Base-by-base conservation (phyloP, 1,284 basidiomycete species). In the Ceratobasidium theobromae region DNA sequence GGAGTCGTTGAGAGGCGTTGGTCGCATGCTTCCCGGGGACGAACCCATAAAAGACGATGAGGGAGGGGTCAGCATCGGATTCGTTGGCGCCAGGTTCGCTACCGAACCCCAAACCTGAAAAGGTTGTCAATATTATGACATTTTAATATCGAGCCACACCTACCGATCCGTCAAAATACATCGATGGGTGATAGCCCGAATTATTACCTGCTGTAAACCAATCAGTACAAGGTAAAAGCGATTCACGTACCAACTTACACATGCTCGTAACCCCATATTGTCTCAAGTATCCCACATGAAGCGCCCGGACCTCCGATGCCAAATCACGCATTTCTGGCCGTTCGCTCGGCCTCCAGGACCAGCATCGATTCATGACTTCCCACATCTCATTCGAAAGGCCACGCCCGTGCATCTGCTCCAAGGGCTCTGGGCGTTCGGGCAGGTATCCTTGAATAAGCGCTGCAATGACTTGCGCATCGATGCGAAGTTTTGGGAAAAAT, bases 351-450 rank as follows among this genome's bases (percentile, higher is more conserved):
- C 23, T 2, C 60, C 48, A 64, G 8, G 1, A 12, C 60, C 60
- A 64, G 25, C 60, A 64, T 9, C 12, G 16, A 9, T 43, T 6
- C 38, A 53, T 52, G 23, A 64, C 48, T 12, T 18, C 16, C 60
- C 60, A 64, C 45, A 64, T 40, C 23, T 27, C 38, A 16, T 43
- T 40, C 32, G 60, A 43, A 12, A 64, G 40, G 6, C 60, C 49
- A 32, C 35, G 49, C n/a, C 25, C 23, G 23, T 38, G 38, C 54
- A 57, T 53, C 8, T 46, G 43, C 1, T 49, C 45, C 5, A 23
- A 28, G 11, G 4, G 35, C 12, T 6, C 25, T 28, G 49, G 49
- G 11, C 27, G 60, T 12, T 53, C 27, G 8, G 60, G 60, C 11
- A 64, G 60, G 4, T 27, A 16, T n/a, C 38, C 4, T 4, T 38